Base-by-base conservation (phyloP, 2,329 filamentous ascomycete genomes). In the Lasiodiplodia citricola region DNA sequence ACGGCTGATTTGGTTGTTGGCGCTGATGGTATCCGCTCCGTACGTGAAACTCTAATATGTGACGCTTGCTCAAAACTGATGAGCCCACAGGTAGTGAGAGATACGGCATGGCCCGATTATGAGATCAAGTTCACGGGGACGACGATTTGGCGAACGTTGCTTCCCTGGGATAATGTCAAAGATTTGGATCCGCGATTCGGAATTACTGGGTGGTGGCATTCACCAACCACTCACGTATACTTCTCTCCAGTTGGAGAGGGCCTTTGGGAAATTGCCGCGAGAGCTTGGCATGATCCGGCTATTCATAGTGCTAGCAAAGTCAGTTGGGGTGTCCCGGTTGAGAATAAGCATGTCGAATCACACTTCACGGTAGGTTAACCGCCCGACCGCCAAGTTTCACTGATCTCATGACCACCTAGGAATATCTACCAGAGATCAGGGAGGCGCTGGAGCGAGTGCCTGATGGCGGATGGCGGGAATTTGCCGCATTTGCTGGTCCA, bases 1-100 rank as follows among this genome's bases (percentile, higher is more conserved):
- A 70, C 68, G 18, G 80, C 80, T 2, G 84, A 86, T 70, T 73
- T 87, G 0, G 78, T 87, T 0, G 79, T 87, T 2, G 86, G 85
- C 0, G 85, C 83, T 4, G 84, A 87, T 72, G 84, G 86, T 2
- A 86, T 87, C 64, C 81, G 84, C 68, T 86, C 84, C 4, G 60
- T 52, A 51, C 2, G 60, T 64, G 2, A 25, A 2, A 13, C 71
- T 2, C 7, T 13, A 8, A 51, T 7, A 23, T 16, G 21, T 8
- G 8, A 5, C 23, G 16, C 4, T 21, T 13, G 11, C 10, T 18
- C 8, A 2, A 11, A 25, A 38, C 18, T 64, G n/a, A 68, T 18
- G 10, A 3, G 16, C 76, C 69, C 28, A 44, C 18, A 83, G 83
- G 75, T 80, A 21, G 80, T 85, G 1, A 75, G 83, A 47, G 77